Conservation (phyloP, 1,284 basidiomycete genomes). For the Cutaneotrichosporon sp. region DNA sequence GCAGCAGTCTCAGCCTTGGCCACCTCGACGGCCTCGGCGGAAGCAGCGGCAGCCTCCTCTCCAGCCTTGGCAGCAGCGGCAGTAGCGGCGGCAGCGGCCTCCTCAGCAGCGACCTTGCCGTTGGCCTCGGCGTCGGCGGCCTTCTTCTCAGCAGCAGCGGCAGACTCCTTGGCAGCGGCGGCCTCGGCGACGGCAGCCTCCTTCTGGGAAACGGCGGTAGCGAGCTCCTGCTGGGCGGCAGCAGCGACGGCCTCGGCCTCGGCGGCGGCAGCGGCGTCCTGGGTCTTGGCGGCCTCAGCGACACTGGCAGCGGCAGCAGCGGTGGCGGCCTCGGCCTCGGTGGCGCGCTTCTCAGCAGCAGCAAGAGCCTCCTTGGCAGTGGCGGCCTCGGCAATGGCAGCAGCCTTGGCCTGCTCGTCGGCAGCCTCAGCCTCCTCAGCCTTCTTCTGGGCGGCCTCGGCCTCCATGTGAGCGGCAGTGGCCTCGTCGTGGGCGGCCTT, state of each 20-base stretch:
- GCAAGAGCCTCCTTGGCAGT: constrained; percentile 3
- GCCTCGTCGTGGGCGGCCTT: constrained; percentile 8
- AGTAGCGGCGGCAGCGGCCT: background rate
- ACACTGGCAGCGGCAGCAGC: background rate
- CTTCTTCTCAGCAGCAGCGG: background rate
- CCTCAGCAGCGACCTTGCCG: background rate
- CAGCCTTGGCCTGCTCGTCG: constrained; percentile 2
- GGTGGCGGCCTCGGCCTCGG: background rate
- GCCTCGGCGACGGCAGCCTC: constrained; percentile 2
- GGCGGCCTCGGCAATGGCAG: constrained; percentile 6
- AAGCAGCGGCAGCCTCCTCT: background rate
- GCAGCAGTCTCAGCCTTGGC: constrained; percentile 1
- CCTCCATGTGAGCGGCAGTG: background rate
- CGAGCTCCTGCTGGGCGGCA: constrained; percentile 1
- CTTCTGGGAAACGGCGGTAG: background rate
- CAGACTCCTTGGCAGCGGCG: background rate
- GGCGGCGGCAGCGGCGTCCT: too few species aligned
- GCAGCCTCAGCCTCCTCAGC: background rate
- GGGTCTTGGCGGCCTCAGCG: background rate
- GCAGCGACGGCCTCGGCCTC: background rate
- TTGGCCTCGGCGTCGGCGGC: background rate
- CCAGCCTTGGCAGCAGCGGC: background rate
- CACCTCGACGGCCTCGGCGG: constrained; percentile 4
- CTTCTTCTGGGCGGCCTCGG: constrained; percentile 4
- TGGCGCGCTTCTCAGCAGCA: constrained; percentile 2